Base-by-base conservation (phyloP, 345 rosid species). In the Eucalyptus curtisii region DNA sequence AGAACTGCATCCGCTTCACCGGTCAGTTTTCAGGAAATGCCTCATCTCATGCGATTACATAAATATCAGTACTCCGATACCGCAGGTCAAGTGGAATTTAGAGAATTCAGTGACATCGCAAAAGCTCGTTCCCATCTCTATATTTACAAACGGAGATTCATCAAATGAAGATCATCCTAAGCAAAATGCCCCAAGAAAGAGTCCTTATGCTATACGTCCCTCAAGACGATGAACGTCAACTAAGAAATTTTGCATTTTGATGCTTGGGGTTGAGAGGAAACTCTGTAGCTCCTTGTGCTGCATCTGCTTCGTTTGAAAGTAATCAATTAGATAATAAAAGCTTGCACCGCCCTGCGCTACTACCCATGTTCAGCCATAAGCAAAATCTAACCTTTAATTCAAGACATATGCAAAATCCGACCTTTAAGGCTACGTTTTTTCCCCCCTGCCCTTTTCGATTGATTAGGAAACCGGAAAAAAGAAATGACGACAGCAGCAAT, bases 1-100 rank as follows among this genome's bases (percentile, higher is more conserved):
- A 90, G 92, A 97, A 97, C 98, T 95, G 95, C 94, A 93, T 71
- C 25, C 45, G 7, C 81, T 71, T 71, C 81, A 71, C 81, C 14
- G 25, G 44, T 71, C 14, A 71, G 14, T 37, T 71, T 71, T 37
- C 14, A 3, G 27, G 86, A 84, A 84, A 84, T 25, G 86, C 50
- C 50, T 85, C 53, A 15, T 27, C 40, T 85, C 55, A 85, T 48
- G 57, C 53, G 55, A 24, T 85, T 85, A 85, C 10, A 11, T 8
- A 9, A 30, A 85, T 48, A 30, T 48, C 22, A 85, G 3, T 49
- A 48, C 31, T 24, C 57, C 24, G 27, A 30, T 9, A n/a, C 55
- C 20, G 49, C 14, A 9, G 33, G 50, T 85, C 86, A 13, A 27
- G 57, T 25, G 20, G 20, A 85, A 25, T 85, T 30, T 71, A 42